Conservation (phyloP, 148 eudicot genomes). For the Heliosperma pusillum region DNA sequence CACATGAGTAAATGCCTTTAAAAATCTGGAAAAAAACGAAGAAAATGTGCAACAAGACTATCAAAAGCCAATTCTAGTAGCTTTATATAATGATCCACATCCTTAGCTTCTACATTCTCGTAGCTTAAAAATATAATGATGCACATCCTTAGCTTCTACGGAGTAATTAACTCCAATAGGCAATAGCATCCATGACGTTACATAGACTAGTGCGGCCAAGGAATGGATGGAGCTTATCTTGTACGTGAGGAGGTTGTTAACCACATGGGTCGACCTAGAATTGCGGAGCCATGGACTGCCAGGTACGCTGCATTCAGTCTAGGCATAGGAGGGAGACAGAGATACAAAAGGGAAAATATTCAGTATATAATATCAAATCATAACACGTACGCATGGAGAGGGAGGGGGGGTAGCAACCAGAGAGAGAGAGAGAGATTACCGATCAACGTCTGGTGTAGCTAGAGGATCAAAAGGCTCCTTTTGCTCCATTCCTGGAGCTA, state of each 20-base stretch:
- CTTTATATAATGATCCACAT: too few relatives aligned
- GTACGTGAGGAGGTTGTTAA: slow-evolving; percentile 60
- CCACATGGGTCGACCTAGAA: slow-evolving; percentile 90
- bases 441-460: slow-evolving; percentile 91
- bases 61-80: too few relatives aligned
- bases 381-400: background rate
- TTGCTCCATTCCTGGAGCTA: slow-evolving; percentile 57
- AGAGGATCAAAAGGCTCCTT: slow-evolving; percentile 80
- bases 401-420: background rate
- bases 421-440: slow-evolving; percentile 39
- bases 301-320: slow-evolving; percentile 83
- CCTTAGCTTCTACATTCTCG: too few relatives aligned
- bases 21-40: too few relatives aligned
- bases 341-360: background rate
- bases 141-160: too few relatives aligned
- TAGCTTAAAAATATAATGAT: too few relatives aligned
- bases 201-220: slow-evolving; percentile 17
- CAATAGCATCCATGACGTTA: too few relatives aligned
- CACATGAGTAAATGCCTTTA: too few relatives aligned
- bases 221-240: slow-evolving; percentile 37
- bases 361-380: background rate
- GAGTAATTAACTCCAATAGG: too few relatives aligned
- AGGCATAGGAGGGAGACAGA: background rate
- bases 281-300: slow-evolving; percentile 79
- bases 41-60: too few relatives aligned